Conservation (phyloP, 148 eudicot species). For the Persicaria maculosa region DNA sequence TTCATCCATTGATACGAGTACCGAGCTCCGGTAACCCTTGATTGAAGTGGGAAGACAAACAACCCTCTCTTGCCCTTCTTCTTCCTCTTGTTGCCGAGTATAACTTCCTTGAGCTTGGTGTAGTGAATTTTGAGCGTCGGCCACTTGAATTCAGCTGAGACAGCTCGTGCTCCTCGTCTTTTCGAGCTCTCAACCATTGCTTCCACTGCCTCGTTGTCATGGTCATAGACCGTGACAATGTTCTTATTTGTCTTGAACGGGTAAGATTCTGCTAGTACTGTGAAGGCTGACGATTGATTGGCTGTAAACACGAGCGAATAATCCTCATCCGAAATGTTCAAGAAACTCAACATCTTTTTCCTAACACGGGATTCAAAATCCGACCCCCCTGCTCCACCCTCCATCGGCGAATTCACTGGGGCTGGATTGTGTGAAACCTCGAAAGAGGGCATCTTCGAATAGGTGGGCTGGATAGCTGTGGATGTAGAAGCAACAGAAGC, state of each 20-base stretch:
- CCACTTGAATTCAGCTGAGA: constrained; percentile 87
- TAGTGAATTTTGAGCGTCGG: constrained; percentile 67
- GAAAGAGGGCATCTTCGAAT: constrained; percentile 55
- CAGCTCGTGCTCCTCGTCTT: constrained; percentile 58
- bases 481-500: constrained; percentile 32
- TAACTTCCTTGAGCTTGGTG: constrained; percentile 42
- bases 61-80: constrained; percentile 46
- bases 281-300: constrained; percentile 85
- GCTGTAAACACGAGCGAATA: constrained; percentile 76
- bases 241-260: constrained; percentile 60
- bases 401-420: constrained; percentile 52
- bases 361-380: constrained; percentile 53
- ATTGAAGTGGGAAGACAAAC: constrained; percentile 80
- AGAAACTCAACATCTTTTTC: constrained; percentile 58
- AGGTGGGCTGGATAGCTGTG: constrained; percentile 36
- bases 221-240: constrained; percentile 78
- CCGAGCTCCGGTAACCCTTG: constrained; percentile 72
- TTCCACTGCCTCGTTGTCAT: constrained; percentile 71
- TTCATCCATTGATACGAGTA: constrained; percentile 99
- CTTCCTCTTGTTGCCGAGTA: constrained; percentile 48
- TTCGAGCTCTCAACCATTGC: constrained; percentile 48
- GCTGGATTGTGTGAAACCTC: constrained; percentile 51
- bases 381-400: constrained; percentile 44
- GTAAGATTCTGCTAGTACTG: constrained; percentile 74
- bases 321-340: constrained; percentile 59